Percentiles rank a stretch among this genome's conserved stretches.
Conservation (phyloP, 495 filamentous ascomycete species). For the Aspergillus avenaceus region DNA sequence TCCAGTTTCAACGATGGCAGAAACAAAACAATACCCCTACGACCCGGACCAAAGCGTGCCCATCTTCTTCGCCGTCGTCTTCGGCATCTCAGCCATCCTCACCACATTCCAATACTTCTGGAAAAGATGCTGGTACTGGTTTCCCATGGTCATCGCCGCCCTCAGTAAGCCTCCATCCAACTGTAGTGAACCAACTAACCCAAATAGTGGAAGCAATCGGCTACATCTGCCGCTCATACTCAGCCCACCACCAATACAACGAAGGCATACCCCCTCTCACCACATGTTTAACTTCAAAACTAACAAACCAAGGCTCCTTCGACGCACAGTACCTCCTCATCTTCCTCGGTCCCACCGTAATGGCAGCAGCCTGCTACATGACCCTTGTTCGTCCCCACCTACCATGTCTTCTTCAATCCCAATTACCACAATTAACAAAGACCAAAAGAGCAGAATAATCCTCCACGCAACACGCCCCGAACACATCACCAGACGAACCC, state of each 20-base stretch:
- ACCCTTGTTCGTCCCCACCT: slow-evolving; percentile 37
- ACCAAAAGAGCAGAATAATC: not conserved
- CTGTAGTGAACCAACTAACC: slow-evolving; percentile 2
- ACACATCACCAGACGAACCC: slow-evolving; percentile 25
- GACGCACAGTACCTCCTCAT: slow-evolving; percentile 35
- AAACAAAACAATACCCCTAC: slow-evolving; percentile 38
- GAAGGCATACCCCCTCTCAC: not conserved
- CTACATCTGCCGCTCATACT: slow-evolving; percentile 37
- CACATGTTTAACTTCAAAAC: too few species aligned
- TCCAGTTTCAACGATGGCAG: not conserved
- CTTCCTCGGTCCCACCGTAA: slow-evolving; percentile 40
- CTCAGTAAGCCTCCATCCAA: slow-evolving; percentile 28
- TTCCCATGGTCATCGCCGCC: slow-evolving; percentile 39
- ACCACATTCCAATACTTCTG: slow-evolving; percentile 37
- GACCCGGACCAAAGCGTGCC: slow-evolving; percentile 45
- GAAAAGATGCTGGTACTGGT: slow-evolving; percentile 42
- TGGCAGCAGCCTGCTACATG: slow-evolving; percentile 50
- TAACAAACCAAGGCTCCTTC: slow-evolving; percentile 22
- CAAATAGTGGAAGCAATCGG: slow-evolving; percentile 41
- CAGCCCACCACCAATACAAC: not conserved
- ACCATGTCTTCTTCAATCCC: slow-evolving; percentile 44
- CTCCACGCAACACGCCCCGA: not conserved
- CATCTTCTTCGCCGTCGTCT: slow-evolving; percentile 46
- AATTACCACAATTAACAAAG: too few species aligned
- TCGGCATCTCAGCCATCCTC: slow-evolving; percentile 31